phyloP scores from a whole-genome alignment of 2,329 filamentous ascomycete species.

The Cladobotryum protrusum region DNA sequence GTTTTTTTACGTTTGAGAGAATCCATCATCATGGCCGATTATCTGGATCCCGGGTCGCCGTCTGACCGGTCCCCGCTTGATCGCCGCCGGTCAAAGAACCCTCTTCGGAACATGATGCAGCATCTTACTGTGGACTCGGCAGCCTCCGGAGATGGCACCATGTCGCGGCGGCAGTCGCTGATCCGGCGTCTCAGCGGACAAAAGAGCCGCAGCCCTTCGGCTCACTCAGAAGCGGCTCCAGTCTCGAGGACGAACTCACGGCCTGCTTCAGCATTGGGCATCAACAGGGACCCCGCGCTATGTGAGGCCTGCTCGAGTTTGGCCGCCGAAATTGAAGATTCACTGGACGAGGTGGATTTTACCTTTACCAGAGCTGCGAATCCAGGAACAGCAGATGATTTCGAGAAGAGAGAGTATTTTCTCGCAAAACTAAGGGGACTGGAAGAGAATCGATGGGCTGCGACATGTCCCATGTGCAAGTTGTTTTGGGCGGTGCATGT shows the following conservation, averaged over 20 bases:
- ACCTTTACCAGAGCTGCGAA: constrained; percentile 24
- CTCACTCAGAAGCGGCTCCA: constrained; percentile 24
- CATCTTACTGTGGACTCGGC: constrained; percentile 29
- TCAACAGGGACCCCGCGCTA: constrained; percentile 23
- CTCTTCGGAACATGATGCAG: constrained; percentile 32
- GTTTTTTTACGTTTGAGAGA: neutral
- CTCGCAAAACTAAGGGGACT: constrained; percentile 22
- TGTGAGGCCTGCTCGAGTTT: constrained; percentile 26
- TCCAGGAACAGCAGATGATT: constrained; percentile 24
- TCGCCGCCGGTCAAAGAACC: constrained; percentile 29
- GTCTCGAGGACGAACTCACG: constrained; percentile 17
- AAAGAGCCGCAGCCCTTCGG: constrained; percentile 30
- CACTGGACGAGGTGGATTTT: constrained; percentile 26
- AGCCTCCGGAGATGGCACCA: constrained; percentile 21
- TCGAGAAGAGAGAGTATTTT: constrained; percentile 27
- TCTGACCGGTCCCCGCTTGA: constrained; percentile 18
- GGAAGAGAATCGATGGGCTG: constrained; percentile 26
- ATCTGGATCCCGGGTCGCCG: constrained; percentile 20
- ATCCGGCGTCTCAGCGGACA: constrained; percentile 32
- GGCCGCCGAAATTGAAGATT: constrained; percentile 28
- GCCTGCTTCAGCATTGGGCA: constrained; percentile 11
- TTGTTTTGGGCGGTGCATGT: constrained; percentile 29
- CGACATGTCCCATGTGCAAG: constrained; percentile 30
- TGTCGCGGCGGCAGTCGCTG: constrained; percentile 24
- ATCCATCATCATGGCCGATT: constrained; percentile 22